A percentile compares a stretch with the other conserved stretches of the same genome.
These are phyloP conservation scores for Metroxylon sagu DNA, from an alignment of 176 grass and related monocot genomes.

Conservation along the genomic window DNA sequence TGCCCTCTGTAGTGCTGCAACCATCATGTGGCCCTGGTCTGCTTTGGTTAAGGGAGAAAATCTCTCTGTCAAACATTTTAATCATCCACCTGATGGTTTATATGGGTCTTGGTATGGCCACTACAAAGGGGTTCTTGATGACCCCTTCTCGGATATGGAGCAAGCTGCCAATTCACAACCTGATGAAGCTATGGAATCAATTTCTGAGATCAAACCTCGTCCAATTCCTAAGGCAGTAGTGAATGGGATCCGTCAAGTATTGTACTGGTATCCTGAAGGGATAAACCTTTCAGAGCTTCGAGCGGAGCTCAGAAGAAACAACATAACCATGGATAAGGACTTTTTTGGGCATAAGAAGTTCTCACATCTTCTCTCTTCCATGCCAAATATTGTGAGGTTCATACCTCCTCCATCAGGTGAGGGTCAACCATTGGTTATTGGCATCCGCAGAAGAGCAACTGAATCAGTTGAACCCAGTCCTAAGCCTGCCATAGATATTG, in stretches of 20 bases:
- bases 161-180: slow-evolving; percentile 24
- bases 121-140: slow-evolving; percentile 55
- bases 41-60: slow-evolving; percentile 61
- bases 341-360: slow-evolving; percentile 65
- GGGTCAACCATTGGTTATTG: slow-evolving; percentile 18
- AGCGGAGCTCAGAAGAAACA: slow-evolving; percentile 18
- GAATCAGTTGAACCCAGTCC: slow-evolving; percentile 6
- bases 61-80: slow-evolving; percentile 46
- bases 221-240: slow-evolving; percentile 41
- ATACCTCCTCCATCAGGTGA: slow-evolving; percentile 3
- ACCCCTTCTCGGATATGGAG: slow-evolving; percentile 29
- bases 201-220: slow-evolving; percentile 25
- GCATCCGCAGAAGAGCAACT: slow-evolving; percentile 1
- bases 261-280: slow-evolving; percentile 44
- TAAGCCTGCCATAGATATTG: slow-evolving; percentile 1
- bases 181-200: slow-evolving; percentile 33
- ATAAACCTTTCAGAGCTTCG: slow-evolving; percentile 31
- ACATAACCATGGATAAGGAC: slow-evolving; percentile 30
- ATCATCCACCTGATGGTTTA: slow-evolving; percentile 76
- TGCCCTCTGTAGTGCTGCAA: slow-evolving; percentile 58
- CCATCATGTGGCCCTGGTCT: slow-evolving; percentile 85
- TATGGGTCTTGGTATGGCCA: slow-evolving; percentile 93
- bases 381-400: slow-evolving; percentile 40
- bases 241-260: slow-evolving; percentile 24
- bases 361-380: slow-evolving; percentile 40